phyloP scores from a whole-genome alignment of 495 filamentous ascomycete genomes.

The Penicillium soppii region DNA sequence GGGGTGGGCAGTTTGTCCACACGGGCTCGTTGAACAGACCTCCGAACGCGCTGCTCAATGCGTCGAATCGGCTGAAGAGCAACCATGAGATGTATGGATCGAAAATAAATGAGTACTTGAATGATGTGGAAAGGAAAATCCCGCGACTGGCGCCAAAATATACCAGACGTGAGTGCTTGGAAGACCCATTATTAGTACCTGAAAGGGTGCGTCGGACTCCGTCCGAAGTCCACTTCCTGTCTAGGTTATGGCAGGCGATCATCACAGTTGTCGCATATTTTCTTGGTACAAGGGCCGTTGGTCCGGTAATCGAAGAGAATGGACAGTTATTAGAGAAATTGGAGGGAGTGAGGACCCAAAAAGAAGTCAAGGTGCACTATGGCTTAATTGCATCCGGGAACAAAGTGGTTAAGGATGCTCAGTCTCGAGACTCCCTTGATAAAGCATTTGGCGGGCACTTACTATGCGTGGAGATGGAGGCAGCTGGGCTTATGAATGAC shows the following conservation, averaged over 20 bases:
- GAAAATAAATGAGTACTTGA: conserved; percentile 21
- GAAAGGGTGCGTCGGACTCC: not conserved
- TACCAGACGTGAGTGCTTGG: conserved; percentile 7
- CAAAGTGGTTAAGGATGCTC: too few species aligned
- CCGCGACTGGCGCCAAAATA: conserved; percentile 21
- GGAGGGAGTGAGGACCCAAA: not conserved
- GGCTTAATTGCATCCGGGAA: too few species aligned
- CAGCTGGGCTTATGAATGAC: conserved; percentile 36
- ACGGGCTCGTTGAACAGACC: conserved; percentile 31
- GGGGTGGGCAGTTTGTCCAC: conserved; percentile 16
- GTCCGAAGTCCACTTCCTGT: not conserved
- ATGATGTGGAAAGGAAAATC: conserved; percentile 18
- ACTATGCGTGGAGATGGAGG: conserved; percentile 39
- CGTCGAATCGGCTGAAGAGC: conserved; percentile 13
- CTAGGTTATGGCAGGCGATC: conserved; percentile 1
- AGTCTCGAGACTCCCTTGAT: too few species aligned
- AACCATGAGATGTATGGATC: conserved; percentile 10
- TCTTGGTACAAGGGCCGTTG: conserved; percentile 5
- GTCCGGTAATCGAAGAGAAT: not conserved
- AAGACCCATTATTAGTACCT: conserved; percentile 10
- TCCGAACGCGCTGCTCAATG: conserved; percentile 19
- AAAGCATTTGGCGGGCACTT: not conserved
- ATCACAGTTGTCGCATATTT: conserved; percentile 4
- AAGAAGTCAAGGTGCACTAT: not conserved
- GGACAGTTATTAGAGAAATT: not conserved